phyloP scores from a whole-genome alignment of 2,329 filamentous ascomycete species.

The Cylindrodendrum hubeiense region DNA sequence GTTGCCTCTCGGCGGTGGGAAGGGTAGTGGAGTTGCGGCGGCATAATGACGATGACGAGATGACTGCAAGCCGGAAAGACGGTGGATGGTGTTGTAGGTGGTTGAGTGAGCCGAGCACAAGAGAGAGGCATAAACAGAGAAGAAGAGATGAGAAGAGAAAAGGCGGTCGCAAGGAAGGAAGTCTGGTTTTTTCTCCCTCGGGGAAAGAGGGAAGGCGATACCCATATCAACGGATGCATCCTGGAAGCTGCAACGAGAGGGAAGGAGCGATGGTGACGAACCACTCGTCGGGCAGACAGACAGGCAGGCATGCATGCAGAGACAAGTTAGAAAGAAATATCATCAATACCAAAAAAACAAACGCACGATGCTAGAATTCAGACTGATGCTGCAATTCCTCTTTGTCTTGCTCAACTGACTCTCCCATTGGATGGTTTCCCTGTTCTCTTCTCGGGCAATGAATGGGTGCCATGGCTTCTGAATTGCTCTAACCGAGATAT shows the following conservation, averaged over 20 bases:
- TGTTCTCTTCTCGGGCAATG: too few species aligned
- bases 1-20: slow-evolving; percentile 4
- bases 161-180: slow-evolving; percentile 17
- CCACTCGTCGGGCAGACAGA: slow-evolving; percentile 13
- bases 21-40: slow-evolving; percentile 2
- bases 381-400: too few species aligned
- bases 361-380: not conserved
- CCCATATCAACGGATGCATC: slow-evolving; percentile 35
- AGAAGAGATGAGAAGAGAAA: too few species aligned
- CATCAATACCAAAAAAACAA: slow-evolving; percentile 5
- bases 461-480: too few species aligned
- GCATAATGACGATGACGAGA: slow-evolving; percentile 21
- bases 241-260: slow-evolving; percentile 23
- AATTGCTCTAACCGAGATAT: slow-evolving; percentile 37
- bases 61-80: not conserved
- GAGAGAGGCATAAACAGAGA: slow-evolving; percentile 5
- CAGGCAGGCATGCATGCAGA: slow-evolving; percentile 1
- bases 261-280: slow-evolving; percentile 10
- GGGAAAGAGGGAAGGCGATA: slow-evolving; percentile 44
- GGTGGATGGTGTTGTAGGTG: slow-evolving; percentile 5
- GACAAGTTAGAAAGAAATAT: slow-evolving; percentile 16
- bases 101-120: not conserved
- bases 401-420: too few species aligned
- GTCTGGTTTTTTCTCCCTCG: slow-evolving; percentile 35
- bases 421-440: not conserved